Conservation (phyloP, 2,329 filamentous ascomycete genomes). For the Ascochyta pisi region DNA sequence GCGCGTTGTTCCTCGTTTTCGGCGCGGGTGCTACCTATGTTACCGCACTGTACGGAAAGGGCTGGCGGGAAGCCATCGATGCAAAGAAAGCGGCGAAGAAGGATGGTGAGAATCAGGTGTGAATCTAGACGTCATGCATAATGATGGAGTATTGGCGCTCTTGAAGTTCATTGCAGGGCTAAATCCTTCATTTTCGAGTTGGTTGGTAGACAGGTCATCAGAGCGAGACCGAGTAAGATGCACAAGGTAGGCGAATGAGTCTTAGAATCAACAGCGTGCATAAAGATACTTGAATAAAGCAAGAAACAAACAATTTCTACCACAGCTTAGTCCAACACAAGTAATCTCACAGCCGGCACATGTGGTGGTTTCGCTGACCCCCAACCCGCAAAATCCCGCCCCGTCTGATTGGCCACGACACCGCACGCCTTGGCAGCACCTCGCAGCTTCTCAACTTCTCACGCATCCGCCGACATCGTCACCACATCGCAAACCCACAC, state of each 20-base stretch:
- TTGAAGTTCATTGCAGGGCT: not conserved
- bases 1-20: slow-evolving; percentile 62
- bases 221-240: too few relatives aligned
- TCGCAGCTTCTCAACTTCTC: slow-evolving; percentile 20
- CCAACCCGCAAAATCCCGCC: slow-evolving; percentile 33
- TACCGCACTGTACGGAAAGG: slow-evolving; percentile 58
- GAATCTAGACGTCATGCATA: not conserved
- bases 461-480: slow-evolving; percentile 18
- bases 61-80: slow-evolving; percentile 64
- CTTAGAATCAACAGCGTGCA: not conserved
- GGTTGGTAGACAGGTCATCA: too few relatives aligned
- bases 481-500: slow-evolving; percentile 18
- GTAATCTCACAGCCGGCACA: too few relatives aligned
- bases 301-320: not conserved
- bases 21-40: slow-evolving; percentile 56
- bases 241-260: not conserved
- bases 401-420: slow-evolving; percentile 24
- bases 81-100: slow-evolving; percentile 53
- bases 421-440: slow-evolving; percentile 18
- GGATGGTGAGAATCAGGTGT: slow-evolving; percentile 34
- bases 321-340: too few relatives aligned
- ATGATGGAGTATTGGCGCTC: not conserved
- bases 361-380: slow-evolving; percentile 18
- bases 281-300: not conserved
- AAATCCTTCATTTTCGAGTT: too few relatives aligned